These are phyloP conservation scores for Sicyos baderoa DNA, from an alignment of 306 rosid genomes.

Conservation along the genomic window DNA sequence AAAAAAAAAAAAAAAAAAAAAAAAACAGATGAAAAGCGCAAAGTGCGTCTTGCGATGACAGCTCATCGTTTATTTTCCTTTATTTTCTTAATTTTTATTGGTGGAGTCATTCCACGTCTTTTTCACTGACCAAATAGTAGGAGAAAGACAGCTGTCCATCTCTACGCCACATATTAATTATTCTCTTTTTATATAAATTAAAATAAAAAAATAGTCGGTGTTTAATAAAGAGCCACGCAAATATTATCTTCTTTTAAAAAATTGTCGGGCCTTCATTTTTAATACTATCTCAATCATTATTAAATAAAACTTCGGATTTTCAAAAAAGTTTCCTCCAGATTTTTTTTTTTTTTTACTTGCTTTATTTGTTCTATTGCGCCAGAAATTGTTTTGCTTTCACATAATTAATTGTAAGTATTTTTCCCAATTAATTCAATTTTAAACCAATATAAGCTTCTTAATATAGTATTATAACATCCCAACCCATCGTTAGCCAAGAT, in stretches of 20 bases:
- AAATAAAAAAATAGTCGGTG: conserved; percentile 1
- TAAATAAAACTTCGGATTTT: background rate
- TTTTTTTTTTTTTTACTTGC: background rate
- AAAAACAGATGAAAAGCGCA: background rate
- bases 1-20: background rate
- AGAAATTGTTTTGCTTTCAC: too few species aligned
- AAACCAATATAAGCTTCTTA: too few species aligned
- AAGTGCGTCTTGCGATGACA: conserved; percentile 17
- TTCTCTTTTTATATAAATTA: background rate
- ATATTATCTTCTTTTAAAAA: background rate
- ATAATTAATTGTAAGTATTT: too few species aligned
- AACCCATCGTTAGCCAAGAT: too few species aligned
- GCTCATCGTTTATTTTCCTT: background rate
- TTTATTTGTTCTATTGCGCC: background rate
- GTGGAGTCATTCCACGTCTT: conserved; percentile 7
- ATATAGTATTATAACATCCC: too few species aligned
- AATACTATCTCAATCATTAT: background rate
- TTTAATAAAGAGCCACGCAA: conserved; percentile 1
- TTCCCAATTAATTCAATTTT: too few species aligned
- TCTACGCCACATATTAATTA: conserved; percentile 10
- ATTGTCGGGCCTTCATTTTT: background rate
- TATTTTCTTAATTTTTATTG: background rate
- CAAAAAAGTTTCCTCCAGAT: conserved; percentile 6
- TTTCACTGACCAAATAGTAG: conserved; percentile 5
- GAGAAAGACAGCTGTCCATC: conserved; percentile 12